Conservation (phyloP, 2,329 filamentous ascomycete species). For the Xylariaceae sp. region DNA sequence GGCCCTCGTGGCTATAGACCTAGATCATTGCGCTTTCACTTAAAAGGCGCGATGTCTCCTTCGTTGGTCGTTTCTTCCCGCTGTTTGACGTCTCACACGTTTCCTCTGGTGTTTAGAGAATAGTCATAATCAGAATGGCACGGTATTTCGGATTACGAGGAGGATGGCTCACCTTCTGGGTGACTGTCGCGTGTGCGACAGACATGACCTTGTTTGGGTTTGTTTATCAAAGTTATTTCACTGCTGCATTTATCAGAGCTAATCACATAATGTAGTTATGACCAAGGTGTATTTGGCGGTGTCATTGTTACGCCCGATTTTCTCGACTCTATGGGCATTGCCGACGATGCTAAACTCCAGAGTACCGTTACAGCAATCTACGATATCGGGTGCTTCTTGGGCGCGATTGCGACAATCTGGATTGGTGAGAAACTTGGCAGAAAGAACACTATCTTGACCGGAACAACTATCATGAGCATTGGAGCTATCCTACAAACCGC, state of each 20-base stretch:
- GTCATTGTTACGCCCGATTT: slow-evolving; percentile 7
- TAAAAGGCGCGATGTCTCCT: no score
- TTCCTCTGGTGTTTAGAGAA: no score
- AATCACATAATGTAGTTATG: slow-evolving; percentile 28
- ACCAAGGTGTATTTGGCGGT: slow-evolving; percentile 52
- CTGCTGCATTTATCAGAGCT: background rate
- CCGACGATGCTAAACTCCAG: slow-evolving; percentile 15
- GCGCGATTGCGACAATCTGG: slow-evolving; percentile 35
- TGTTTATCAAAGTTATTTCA: background rate
- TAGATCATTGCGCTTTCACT: no score
- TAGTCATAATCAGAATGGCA: background rate
- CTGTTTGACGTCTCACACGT: no score
- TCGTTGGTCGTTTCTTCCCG: no score
- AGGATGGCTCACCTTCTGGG: slow-evolving; percentile 26
- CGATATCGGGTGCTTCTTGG: slow-evolving; percentile 59
- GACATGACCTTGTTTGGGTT: slow-evolving; percentile 30
- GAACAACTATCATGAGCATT: slow-evolving; percentile 33
- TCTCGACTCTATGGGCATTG: slow-evolving; percentile 28
- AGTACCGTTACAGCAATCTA: slow-evolving; percentile 56
- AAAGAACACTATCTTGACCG: slow-evolving; percentile 33
- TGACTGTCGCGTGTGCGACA: slow-evolving; percentile 23
- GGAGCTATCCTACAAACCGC: slow-evolving; percentile 36
- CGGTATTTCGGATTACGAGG: slow-evolving; percentile 23
- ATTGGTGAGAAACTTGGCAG: slow-evolving; percentile 35
- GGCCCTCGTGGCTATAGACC: no score